phyloP scores from a whole-genome alignment of 2,329 filamentous ascomycete genomes.

The Calonectria fujianensis region DNA sequence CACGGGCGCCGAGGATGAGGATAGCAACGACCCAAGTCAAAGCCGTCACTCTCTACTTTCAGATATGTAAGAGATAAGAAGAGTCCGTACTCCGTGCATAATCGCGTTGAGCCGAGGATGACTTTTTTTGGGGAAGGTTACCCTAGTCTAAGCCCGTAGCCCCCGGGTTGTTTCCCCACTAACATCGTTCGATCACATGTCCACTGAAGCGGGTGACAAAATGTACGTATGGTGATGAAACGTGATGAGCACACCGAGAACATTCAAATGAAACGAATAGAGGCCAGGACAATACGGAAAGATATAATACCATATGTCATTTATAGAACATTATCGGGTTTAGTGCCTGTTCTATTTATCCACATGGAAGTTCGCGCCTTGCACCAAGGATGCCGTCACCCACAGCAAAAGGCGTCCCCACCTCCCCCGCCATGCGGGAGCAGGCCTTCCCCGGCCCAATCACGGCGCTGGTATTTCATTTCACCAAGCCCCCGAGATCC shows the following conservation, averaged over 20 bases:
- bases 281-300: not conserved
- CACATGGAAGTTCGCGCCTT: not conserved
- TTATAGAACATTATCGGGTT: not conserved
- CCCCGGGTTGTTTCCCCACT: constrained; percentile 11
- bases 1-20: not conserved
- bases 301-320: not conserved
- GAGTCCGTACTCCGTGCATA: not conserved
- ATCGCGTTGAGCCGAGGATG: constrained; percentile 5
- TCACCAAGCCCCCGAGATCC: not conserved
- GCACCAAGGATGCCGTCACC: not conserved
- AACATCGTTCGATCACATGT: constrained; percentile 35
- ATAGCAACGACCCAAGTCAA: not conserved
- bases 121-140: not conserved
- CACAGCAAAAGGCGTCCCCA: not conserved
- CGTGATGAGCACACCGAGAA: not conserved
- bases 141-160: not conserved
- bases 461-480: constrained; percentile 29
- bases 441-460: constrained; percentile 32
- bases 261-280: not conserved
- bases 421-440: constrained; percentile 39
- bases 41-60: not conserved
- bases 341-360: not conserved
- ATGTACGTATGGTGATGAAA: not conserved
- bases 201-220: not conserved
- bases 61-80: not conserved